phyloP scores from a whole-genome alignment of 1,139 yeast genomes.

The Kodamaea arcana region DNA sequence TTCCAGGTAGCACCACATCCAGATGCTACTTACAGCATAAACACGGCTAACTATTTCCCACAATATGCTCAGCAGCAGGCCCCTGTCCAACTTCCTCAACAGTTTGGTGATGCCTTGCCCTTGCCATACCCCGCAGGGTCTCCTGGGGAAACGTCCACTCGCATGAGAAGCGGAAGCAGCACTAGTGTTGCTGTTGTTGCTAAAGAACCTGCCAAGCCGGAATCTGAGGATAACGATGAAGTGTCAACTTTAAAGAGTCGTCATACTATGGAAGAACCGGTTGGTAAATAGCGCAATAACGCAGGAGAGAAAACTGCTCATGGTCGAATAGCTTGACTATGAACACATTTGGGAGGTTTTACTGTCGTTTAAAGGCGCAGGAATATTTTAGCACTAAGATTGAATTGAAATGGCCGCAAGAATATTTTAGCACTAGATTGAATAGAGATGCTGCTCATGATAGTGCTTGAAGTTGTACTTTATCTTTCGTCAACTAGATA shows the following conservation, averaged over 20 bases:
- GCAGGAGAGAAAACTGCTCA: too few relatives aligned
- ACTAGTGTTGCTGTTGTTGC: neutral
- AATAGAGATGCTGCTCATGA: too few relatives aligned
- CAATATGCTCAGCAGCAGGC: slow-evolving; percentile 11
- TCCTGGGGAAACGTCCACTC: slow-evolving; percentile 9
- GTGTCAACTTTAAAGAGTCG: slow-evolving; percentile 15
- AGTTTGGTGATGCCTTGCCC: slow-evolving; percentile 12
- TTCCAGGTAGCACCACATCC: slow-evolving; percentile 9
- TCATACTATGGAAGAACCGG: slow-evolving; percentile 1
- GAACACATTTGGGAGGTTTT: too few relatives aligned
- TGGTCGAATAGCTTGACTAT: too few relatives aligned
- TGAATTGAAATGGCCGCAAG: too few relatives aligned
- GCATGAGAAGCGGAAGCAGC: neutral
- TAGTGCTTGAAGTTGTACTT: too few relatives aligned
- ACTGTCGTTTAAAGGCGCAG: too few relatives aligned
- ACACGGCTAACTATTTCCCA: slow-evolving; percentile 18
- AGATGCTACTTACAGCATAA: slow-evolving; percentile 14
- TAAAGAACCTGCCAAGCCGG: neutral
- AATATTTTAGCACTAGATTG: too few relatives aligned
- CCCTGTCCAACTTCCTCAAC: slow-evolving; percentile 2
- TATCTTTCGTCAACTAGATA: too few relatives aligned
- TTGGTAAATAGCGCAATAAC: too few relatives aligned
- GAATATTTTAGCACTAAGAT: too few relatives aligned
- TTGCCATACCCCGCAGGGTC: slow-evolving; percentile 13
- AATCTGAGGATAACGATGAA: slow-evolving; percentile 10